Evolutionary conservation across 1,284 basidiomycete genomes (phyloP), one percentile per base, ranked within the genome.

Genomic region (Mycosarcoma maydis): DNA sequence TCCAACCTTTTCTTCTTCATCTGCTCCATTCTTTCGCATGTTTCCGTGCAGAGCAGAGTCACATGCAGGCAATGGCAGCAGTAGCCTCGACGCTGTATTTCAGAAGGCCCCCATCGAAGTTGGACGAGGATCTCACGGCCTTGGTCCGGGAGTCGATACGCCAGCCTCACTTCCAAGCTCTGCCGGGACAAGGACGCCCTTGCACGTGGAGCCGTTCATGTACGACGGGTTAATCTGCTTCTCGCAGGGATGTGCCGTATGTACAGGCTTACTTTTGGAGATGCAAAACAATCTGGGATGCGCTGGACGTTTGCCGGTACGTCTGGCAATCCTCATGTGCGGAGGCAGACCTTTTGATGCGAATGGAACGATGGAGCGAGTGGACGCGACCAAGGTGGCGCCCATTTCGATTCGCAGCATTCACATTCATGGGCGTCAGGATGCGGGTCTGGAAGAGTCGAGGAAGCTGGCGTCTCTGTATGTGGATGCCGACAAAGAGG

Each of bases 151-250:
- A n/a, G 17, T 41, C 30, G 62, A 59, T 6, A 55, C 55, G n/a
- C 55, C 62, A 2, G 37, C 39, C 1, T 58, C 61, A 4, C 41
- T 30, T 22, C 50, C 55, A 6, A 57, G 49, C 50, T 53, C 53
- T 14, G 48, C 54, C 4, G 54, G 50, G 4, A 40, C 40, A 4
- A 32, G 36, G 27, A 65, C 61, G 26, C 61, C 61, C 9, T 2
- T 30, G 39, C 46, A 56, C 20, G 17, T 6, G 7, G 24, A 13
- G n/a, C 6, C 4, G 0, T 36, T 19, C 30, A 13, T 24, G 0
- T 72, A 60, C 37, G 65, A 72, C 17, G 69, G 59, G 7, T 33
- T 72, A 40, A 56, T 72, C 23, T 67, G 69, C 52, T 72, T 72
- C 20, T 72, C 69, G 33, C 69, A 72, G 16, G 69, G 69, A 36